Evolutionary conservation across 192 early-diverging fungal genomes (phyloP), one percentile per base, ranked within the genome.

Genomic region (Podochytrium sp.): DNA sequence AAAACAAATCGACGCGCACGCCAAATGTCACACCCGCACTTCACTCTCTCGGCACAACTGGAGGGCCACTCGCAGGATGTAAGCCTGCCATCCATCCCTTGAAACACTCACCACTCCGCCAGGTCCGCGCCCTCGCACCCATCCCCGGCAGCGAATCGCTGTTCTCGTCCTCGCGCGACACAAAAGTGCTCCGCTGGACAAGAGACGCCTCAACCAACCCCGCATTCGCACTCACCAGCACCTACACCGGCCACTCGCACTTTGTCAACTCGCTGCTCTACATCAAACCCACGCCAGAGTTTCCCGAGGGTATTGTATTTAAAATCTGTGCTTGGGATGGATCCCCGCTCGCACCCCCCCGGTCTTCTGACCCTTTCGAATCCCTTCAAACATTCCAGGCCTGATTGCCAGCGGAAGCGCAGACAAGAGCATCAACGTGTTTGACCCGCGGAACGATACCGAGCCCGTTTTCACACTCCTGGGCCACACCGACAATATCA

Each of bases 401-500:
- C 84, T 96, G 33, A 84, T 99, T 53, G 90, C 90, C 3, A 92
- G 91, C 33, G 92, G 93, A 30, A 89, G 94, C 27, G 85, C 86
- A 16, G 97, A 98, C 76, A 95, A 93, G 69, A 61, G 84, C 20
- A 93, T 98, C 35, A 85, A 93, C 59, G 86, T 94, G 3, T 96
- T 90, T 82, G 92, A 96, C 50, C 55, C 69, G 4, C 6, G 51
- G 18, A 3, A 4, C 5, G 89, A 89, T 2, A 59, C 76, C 3
- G 71, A 84, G 50, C 90, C 94, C 2, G 38, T 93, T 0, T 87
- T 78, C 49, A 87, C 84, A 20, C 82, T 99, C 39, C 71, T 84
- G 1, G 96, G 96, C 1, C 98, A 99, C 74, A 82, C 85, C 0
- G 93, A 92, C 32, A 97, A 93, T 68, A 91, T 99, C 5, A 96